Evolutionary conservation across 495 filamentous ascomycete genomes (phyloP).

Genomic region (Podospora didyma): DNA sequence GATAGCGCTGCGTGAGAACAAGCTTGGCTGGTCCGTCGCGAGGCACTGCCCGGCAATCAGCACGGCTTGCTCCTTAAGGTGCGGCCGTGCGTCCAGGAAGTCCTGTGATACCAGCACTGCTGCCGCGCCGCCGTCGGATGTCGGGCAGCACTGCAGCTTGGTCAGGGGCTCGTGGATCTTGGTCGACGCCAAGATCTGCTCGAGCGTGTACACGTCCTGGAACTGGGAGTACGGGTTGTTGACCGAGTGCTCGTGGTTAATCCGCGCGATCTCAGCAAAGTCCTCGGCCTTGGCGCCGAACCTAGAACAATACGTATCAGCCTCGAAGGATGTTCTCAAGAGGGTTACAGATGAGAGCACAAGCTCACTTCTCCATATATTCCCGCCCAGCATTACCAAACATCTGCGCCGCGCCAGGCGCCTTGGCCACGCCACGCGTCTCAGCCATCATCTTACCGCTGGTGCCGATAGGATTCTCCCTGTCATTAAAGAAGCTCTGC

Average conservation of each 20-base stretch:
- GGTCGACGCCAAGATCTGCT: constrained; percentile 73
- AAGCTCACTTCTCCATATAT: constrained; percentile 85
- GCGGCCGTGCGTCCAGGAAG: constrained; percentile 83
- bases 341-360: not conserved
- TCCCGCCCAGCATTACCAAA: constrained; percentile 94
- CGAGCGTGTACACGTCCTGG: constrained; percentile 81
- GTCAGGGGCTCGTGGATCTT: constrained; percentile 65
- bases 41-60: constrained; percentile 84
- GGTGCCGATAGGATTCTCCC: constrained; percentile 69
- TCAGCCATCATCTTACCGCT: constrained; percentile 73
- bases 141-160: constrained; percentile 85
- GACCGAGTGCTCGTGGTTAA: constrained; percentile 88
- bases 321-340: not conserved
- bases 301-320: constrained; percentile 36
- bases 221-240: constrained; percentile 98
- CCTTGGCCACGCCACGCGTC: constrained; percentile 73
- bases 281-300: constrained; percentile 81
- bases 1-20: constrained; percentile 76
- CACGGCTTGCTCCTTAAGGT: constrained; percentile 75
- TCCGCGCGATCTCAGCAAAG: constrained; percentile 91
- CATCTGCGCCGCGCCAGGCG: constrained; percentile 83
- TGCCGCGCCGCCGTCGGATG: constrained; percentile 86
- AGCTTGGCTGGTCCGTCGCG: constrained; percentile 69
- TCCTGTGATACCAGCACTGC: constrained; percentile 83
- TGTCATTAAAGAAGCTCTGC: constrained; percentile 74